phyloP scores from a whole-genome alignment of 441 rosid species.

The Erysimum cheiri region DNA sequence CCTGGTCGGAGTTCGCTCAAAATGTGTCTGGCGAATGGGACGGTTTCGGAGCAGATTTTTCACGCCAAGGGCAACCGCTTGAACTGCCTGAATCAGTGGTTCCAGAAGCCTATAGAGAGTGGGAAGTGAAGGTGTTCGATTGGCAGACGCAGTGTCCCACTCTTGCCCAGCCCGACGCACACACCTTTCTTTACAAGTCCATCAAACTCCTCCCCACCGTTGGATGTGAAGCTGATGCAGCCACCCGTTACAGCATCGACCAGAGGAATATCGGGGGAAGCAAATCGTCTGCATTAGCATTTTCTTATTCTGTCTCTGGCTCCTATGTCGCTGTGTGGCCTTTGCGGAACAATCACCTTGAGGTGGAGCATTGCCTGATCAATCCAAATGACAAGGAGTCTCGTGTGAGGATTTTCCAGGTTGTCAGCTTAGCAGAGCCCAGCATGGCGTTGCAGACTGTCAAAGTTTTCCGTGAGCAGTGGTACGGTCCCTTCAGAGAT shows the following conservation, averaged over 20 bases:
- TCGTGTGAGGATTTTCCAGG: constrained; percentile 76
- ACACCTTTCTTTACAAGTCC: constrained; percentile 55
- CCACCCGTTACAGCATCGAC: constrained; percentile 68
- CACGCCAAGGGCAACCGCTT: constrained; percentile 64
- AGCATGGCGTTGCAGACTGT: constrained; percentile 53
- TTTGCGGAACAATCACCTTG: constrained; percentile 48
- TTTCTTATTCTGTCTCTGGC: constrained; percentile 75
- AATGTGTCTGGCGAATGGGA: constrained; percentile 97
- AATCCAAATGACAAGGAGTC: constrained; percentile 81
- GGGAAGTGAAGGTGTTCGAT: constrained; percentile 93
- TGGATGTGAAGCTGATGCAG: constrained; percentile 97
- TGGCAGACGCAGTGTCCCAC: constrained; percentile 99
- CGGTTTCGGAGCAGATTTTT: constrained; percentile 88
- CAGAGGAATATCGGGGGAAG: constrained; percentile 55
- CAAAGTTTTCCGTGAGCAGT: constrained; percentile 73
- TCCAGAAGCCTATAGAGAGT: constrained; percentile 88
- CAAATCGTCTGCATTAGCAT: constrained; percentile 54
- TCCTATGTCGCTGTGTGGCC: constrained; percentile 80
- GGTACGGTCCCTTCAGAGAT: constrained; percentile 89
- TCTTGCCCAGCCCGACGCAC: constrained; percentile 59
- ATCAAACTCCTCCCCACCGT: constrained; percentile 95
- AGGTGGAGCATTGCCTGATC: constrained; percentile 82
- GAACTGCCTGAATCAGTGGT: constrained; percentile 88
- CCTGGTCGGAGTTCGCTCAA: constrained; percentile 78
- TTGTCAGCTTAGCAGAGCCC: constrained; percentile 47